Percentiles rank a stretch among this genome's conserved stretches.
phyloP scores from a whole-genome alignment of 495 filamentous ascomycete species.

The Delitschia confertaspora region DNA sequence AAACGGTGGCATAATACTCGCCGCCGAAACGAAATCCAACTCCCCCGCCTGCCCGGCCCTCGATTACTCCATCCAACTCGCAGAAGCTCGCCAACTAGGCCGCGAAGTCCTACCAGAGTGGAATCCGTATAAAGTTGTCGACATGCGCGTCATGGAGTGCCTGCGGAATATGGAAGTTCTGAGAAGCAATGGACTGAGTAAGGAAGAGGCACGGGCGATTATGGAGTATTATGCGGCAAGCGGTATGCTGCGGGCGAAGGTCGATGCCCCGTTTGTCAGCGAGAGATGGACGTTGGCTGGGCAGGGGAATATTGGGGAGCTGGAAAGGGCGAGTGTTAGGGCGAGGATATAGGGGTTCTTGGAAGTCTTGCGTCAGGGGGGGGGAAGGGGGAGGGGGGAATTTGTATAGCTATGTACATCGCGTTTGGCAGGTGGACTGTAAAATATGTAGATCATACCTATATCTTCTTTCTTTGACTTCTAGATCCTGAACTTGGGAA shows the following conservation, averaged over 20 bases:
- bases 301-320: constrained; percentile 74
- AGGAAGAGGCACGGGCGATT: constrained; percentile 63
- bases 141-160: constrained; percentile 52
- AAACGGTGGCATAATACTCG: constrained; percentile 72
- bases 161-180: constrained; percentile 36
- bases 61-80: constrained; percentile 42
- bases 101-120: constrained; percentile 40
- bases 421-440: too few relatives aligned
- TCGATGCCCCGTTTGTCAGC: constrained; percentile 63
- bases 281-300: constrained; percentile 83
- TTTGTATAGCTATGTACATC: too few relatives aligned
- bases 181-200: constrained; percentile 54
- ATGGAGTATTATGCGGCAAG: constrained; percentile 92
- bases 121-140: constrained; percentile 58
- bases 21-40: constrained; percentile 61
- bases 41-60: constrained; percentile 51
- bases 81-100: constrained; percentile 27
- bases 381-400: too few relatives aligned
- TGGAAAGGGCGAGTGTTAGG: constrained; percentile 34
- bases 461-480: too few relatives aligned
- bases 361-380: too few relatives aligned
- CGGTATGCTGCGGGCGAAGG: constrained; percentile 59
- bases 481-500: too few relatives aligned
- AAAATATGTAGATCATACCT: too few relatives aligned
- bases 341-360: constrained; percentile 23